Percentiles rank a stretch among this genome's conserved stretches.
Conservation (phyloP, 73 alveolate species). For the Symbiodinium natans region DNA sequence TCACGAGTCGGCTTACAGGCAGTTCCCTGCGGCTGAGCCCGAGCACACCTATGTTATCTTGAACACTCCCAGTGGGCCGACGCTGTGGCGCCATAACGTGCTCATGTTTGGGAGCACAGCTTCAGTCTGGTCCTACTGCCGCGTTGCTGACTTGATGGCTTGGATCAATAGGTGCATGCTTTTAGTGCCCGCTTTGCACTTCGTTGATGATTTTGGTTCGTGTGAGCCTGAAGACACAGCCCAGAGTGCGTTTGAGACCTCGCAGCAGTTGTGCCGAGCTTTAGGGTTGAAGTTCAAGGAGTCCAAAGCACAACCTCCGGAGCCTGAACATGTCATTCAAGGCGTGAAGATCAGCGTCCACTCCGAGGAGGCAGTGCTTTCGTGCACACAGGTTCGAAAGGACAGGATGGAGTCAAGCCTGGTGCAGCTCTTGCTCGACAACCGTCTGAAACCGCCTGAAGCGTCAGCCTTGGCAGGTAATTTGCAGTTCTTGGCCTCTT, state of each 20-base stretch:
- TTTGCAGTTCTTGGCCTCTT: too few relatives aligned
- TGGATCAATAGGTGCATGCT: not conserved
- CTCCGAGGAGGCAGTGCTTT: too few relatives aligned
- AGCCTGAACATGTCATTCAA: too few relatives aligned
- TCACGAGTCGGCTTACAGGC: not conserved
- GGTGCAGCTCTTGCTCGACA: too few relatives aligned
- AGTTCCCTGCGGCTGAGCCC: not conserved
- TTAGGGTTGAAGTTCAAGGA: too few relatives aligned
- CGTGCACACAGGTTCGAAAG: too few relatives aligned
- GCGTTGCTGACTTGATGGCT: not conserved
- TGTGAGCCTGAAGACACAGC: not conserved
- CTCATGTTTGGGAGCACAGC: not conserved
- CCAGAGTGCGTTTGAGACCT: not conserved
- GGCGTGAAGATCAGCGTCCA: too few relatives aligned
- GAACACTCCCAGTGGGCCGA: not conserved
- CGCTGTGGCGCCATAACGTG: not conserved
- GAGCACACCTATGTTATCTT: not conserved
- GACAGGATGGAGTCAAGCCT: too few relatives aligned
- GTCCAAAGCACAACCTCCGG: too few relatives aligned
- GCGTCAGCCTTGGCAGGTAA: too few relatives aligned
- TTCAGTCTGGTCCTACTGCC: not conserved
- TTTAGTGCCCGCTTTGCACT: not conserved
- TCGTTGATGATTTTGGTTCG: not conserved
- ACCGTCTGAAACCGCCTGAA: too few relatives aligned
- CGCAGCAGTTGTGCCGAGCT: too few relatives aligned